Conservation (phyloP, 768 basidiomycete genomes). For the Panaeolus papilionaceus region DNA sequence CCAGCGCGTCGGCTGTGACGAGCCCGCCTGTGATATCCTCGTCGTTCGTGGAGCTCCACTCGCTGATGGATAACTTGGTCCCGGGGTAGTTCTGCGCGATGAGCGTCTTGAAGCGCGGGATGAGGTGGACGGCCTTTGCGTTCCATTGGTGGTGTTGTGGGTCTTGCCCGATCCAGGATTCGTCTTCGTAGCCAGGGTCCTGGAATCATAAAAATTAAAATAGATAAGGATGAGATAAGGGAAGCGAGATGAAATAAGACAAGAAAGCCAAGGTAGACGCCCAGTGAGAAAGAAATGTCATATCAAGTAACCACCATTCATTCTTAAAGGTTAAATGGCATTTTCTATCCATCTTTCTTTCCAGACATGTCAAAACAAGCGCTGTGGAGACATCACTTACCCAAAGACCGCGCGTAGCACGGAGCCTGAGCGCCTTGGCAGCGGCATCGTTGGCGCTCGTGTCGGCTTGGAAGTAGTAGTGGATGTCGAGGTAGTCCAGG, state of each 20-base stretch:
- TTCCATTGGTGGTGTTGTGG: constrained; percentile 56
- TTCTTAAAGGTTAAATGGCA: no score
- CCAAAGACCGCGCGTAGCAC: constrained; percentile 59
- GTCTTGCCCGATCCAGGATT: constrained; percentile 54
- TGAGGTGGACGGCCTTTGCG: constrained; percentile 47
- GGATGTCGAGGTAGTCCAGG: constrained; percentile 62
- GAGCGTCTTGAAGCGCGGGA: constrained; percentile 57
- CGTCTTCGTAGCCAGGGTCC: constrained; percentile 58
- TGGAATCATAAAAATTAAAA: constrained; percentile 19
- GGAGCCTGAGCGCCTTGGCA: constrained; percentile 55
- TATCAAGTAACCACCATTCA: not conserved
- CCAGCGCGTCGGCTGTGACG: constrained; percentile 55
- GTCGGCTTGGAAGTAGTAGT: constrained; percentile 60
- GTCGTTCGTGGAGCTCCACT: constrained; percentile 56
- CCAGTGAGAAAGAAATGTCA: not conserved
- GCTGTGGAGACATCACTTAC: constrained; percentile 30
- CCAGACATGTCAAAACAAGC: constrained; percentile 5
- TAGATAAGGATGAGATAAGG: not conserved
- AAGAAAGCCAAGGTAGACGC: no score
- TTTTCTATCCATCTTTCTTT: no score
- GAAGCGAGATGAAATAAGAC: not conserved
- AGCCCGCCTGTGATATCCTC: constrained; percentile 60
- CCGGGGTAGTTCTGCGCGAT: constrained; percentile 58
- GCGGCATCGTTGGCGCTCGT: constrained; percentile 59
- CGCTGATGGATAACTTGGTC: constrained; percentile 59